Base-by-base conservation (phyloP, 2,329 filamentous ascomycete genomes). In the Colletotrichum graminicola region DNA sequence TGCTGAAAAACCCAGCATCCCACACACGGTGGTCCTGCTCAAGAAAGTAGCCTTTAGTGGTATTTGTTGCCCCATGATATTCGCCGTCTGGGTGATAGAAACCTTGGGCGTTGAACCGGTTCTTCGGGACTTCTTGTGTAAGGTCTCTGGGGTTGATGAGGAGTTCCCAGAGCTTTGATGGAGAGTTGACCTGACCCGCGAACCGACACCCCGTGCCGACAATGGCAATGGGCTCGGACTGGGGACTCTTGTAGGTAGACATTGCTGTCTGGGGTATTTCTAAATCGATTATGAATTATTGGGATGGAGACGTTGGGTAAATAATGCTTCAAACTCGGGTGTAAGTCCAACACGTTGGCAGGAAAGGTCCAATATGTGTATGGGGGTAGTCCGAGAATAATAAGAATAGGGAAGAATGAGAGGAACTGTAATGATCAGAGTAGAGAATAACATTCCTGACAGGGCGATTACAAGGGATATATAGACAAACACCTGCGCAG, bases 1-100 rank as follows among this genome's bases (percentile, higher is more conserved):
- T 80, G 39, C 79, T 78, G 77, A 85, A 85, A 76, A 85, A 85
- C 1, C 75, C 72, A 34, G 81, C 75, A 71, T 85, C 83, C 63
- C 83, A 83, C 26, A 62, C 62, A 4, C 74, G 73, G 3, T 80
- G 63, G 66, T 80, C 76, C 8, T 76, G 66, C 21, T 78, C 75
- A n/a, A 72, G 67, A 11, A 70, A 72, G 57, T 72, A 72, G 4
- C 66, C 70, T 8, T 72, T 61, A 14, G 70, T 72, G 41, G 70
- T 66, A 23, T 72, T 72, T 1, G 66, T 72, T 29, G 70, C 67
- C 16, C 70, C 70, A 6, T 72, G 70, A 29, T 72, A 72, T 18
- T 72, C 70, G 32, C 75, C 75, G 56, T 81, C 73, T 8, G 71
- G 62, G 51, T 79, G 77, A 60, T 76, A 79, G 62, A 74, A 79